Evolutionary conservation across 768 basidiomycete genomes (phyloP), one percentile per base, ranked within the genome.

Genomic region (Russula abietina): DNA sequence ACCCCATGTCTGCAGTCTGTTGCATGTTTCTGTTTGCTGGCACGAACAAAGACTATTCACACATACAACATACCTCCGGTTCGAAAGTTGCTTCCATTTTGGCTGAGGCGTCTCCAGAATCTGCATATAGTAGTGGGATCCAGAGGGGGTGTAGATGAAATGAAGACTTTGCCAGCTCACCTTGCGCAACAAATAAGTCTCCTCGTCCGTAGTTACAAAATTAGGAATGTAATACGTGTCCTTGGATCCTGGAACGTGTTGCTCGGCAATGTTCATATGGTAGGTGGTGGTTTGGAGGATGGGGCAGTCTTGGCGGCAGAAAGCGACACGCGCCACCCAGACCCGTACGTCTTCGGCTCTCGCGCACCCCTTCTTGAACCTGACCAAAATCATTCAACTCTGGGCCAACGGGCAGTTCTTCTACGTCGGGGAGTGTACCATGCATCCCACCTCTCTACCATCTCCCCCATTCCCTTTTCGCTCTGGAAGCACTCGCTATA

Each of bases 1-100:
- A 87, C 90, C 89, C 86, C 84, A 89, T 64, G 85, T 75, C 70
- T 89, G 90, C 60, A 89, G 70, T 66, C 90, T 91, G 30, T 39
- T 39, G 38, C 38, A 17, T 22, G 14, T n/a, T 50, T 50, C 36
- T 16, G 36, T 32, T 39, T n/a, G 48, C 39, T 32, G 16, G 38
- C 24, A 54, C 41, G 26, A 30, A 36, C 22, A 26, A 54, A 7
- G 26, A 32, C n/a, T 7, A 45, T 22, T 17, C 11, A 17, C 24
- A 24, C n/a, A 36, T 17, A 30, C 4, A 6, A 75, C 83, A 67
- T 70, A 85, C 84, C 91, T 80, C 61, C 91, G 80, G 66, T 88
- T 88, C 4, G 81, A 76, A 12, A 91, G 77, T 14, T 79, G 81
- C 72, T 87, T 93, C 93, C 93, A 95, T 71, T 83, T 88, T 30